Evolutionary conservation across 108 stramenopile species (phyloP).

Genomic region (Nitzschia sp.): DNA sequence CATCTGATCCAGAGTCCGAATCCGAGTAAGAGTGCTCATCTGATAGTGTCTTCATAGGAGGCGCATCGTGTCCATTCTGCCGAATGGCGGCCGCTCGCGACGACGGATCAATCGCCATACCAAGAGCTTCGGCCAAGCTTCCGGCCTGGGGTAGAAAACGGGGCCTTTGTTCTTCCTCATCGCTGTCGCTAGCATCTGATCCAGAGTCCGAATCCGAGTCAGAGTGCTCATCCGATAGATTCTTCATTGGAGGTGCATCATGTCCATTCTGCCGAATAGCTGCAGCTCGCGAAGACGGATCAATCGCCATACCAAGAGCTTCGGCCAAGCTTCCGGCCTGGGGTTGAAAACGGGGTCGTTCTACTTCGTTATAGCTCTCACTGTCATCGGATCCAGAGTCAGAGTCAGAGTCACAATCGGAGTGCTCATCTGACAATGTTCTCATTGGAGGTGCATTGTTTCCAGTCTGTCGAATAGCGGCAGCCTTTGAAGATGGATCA

Average conservation of each 20-base stretch:
- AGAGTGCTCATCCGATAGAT: neutral
- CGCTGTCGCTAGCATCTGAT: neutral
- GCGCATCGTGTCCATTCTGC: neutral
- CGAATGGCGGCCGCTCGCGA: neutral
- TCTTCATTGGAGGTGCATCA: neutral
- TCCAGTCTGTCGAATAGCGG: no score
- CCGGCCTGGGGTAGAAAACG: neutral
- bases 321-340: no score
- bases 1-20: neutral
- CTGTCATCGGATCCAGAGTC: no score
- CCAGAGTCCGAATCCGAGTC: neutral
- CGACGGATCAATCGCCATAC: neutral
- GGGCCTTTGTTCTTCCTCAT: neutral
- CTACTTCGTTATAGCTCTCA: no score
- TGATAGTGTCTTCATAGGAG: neutral
- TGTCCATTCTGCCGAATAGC: neutral
- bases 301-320: no score
- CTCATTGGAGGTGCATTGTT: no score
- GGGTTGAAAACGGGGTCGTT: no score
- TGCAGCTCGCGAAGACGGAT: neutral
- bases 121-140: neutral
- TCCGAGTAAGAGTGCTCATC: neutral
- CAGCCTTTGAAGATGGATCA: no score
- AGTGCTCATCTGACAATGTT: no score
- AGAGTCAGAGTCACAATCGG: no score